These are phyloP conservation scores for Fraxinus xanthoxyloides DNA, from an alignment of 305 asterid genomes.

Conservation along the genomic window DNA sequence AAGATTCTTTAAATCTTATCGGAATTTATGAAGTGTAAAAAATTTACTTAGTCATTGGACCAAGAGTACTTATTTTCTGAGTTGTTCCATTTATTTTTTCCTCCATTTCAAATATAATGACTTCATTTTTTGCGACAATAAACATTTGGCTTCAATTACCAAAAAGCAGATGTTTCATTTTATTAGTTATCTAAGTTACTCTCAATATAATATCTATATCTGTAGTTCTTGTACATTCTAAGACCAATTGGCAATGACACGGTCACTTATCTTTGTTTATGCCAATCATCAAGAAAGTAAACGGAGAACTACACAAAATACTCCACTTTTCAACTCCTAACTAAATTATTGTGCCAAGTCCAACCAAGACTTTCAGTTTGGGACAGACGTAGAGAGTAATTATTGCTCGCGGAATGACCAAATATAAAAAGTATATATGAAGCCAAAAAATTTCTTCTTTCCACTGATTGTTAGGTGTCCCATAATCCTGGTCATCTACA, in stretches of 20 bases:
- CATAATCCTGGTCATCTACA: conserved; percentile 1
- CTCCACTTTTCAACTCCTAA: background rate
- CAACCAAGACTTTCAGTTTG: background rate
- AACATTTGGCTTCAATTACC: background rate
- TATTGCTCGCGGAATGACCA: background rate
- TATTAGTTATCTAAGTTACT: background rate
- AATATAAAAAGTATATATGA: background rate
- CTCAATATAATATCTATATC: background rate
- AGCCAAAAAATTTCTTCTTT: background rate
- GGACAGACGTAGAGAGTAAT: background rate
- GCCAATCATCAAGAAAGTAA: background rate
- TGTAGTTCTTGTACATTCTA: background rate
- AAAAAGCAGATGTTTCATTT: background rate
- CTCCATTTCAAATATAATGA: background rate
- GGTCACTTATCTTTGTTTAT: background rate
- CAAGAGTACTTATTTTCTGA: background rate
- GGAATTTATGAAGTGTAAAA: background rate
- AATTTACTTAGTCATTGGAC: background rate
- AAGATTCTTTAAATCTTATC: conserved; percentile 5
- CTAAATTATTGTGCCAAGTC: background rate
- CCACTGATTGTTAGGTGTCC: background rate
- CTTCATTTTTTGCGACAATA: background rate
- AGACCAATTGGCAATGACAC: background rate
- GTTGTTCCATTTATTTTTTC: background rate
- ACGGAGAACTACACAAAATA: background rate